Conservation (phyloP, 2,329 filamentous ascomycete genomes). For the Fonsecaea pugnacius region DNA sequence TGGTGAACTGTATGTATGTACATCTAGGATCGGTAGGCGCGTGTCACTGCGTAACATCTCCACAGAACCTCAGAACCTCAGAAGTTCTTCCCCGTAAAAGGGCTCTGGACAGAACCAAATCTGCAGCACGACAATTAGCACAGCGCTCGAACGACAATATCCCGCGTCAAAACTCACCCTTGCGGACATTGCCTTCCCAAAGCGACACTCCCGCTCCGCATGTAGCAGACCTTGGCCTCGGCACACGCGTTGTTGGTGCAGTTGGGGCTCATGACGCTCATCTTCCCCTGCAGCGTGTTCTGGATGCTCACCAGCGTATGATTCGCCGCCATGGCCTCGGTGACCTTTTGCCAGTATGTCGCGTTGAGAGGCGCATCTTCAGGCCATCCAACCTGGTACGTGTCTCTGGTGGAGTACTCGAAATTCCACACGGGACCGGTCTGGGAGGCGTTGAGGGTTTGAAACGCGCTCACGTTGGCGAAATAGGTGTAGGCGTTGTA, state of each 20-base stretch:
- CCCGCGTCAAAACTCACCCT: constrained; percentile 45
- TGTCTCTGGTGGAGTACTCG: constrained; percentile 59
- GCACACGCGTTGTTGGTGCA: constrained; percentile 59
- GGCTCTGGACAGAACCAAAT: constrained; percentile 29
- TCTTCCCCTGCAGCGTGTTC: constrained; percentile 60
- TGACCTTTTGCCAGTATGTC: constrained; percentile 64
- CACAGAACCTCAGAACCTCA: not conserved
- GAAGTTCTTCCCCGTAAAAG: constrained; percentile 29
- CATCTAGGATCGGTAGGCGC: not conserved
- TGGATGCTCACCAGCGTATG: constrained; percentile 54
- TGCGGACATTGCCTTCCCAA: constrained; percentile 58
- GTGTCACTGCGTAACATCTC: not conserved
- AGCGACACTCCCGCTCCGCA: constrained; percentile 59
- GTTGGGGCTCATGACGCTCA: constrained; percentile 55
- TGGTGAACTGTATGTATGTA: not conserved
- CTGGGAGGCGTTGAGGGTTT: constrained; percentile 42
- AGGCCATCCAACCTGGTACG: constrained; percentile 55
- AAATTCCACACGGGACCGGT: constrained; percentile 55
- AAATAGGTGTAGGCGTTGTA: constrained; percentile 61
- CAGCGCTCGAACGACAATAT: not conserved
- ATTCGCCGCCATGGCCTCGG: constrained; percentile 61
- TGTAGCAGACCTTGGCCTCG: constrained; percentile 63
- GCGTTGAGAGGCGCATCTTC: constrained; percentile 58
- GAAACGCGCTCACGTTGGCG: constrained; percentile 55
- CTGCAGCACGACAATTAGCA: not conserved